Evolutionary conservation across 495 filamentous ascomycete species (phyloP).

Genomic region (Neurospora sp.): DNA sequence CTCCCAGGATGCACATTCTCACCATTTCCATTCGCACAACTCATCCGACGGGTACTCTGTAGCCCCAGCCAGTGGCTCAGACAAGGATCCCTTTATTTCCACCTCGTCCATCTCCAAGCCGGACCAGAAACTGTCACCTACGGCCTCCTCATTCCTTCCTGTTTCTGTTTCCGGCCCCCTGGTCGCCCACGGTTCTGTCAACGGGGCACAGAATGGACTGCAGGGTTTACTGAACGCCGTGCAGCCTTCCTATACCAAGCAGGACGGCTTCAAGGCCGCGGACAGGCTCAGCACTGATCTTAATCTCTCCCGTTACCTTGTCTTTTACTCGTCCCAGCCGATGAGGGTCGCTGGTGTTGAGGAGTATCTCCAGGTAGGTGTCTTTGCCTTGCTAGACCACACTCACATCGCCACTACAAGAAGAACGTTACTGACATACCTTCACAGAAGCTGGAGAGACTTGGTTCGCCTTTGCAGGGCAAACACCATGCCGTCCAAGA

Average conservation of each 20-base stretch:
- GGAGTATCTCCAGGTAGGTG: constrained; percentile 28
- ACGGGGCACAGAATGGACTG: not conserved
- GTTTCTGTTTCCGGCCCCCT: constrained; percentile 16
- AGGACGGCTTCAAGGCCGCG: constrained; percentile 2
- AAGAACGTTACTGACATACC: not conserved
- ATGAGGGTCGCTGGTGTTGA: constrained; percentile 23
- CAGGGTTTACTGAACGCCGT: not conserved
- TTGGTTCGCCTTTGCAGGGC: constrained; percentile 19
- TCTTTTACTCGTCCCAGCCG: constrained; percentile 20
- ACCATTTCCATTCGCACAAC: constrained; percentile 7
- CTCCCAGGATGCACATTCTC: constrained; percentile 6
- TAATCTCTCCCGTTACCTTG: constrained; percentile 28
- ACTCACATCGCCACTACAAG: not conserved
- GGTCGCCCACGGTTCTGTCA: constrained; percentile 21
- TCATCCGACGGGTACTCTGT: constrained; percentile 4
- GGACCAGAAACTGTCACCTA: constrained; percentile 39
- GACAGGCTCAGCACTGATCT: constrained; percentile 27
- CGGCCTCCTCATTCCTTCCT: constrained; percentile 37
- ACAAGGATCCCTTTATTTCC: constrained; percentile 37
- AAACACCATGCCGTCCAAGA: constrained; percentile 17
- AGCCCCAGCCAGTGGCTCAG: constrained; percentile 7
- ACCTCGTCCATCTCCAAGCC: constrained; percentile 16
- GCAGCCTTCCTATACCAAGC: constrained; percentile 4
- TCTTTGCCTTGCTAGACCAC: not conserved
- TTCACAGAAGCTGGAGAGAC: constrained; percentile 24